Evolutionary conservation across 345 rosid genomes (phyloP).

Genomic region (Dipteronia sinensis): DNA sequence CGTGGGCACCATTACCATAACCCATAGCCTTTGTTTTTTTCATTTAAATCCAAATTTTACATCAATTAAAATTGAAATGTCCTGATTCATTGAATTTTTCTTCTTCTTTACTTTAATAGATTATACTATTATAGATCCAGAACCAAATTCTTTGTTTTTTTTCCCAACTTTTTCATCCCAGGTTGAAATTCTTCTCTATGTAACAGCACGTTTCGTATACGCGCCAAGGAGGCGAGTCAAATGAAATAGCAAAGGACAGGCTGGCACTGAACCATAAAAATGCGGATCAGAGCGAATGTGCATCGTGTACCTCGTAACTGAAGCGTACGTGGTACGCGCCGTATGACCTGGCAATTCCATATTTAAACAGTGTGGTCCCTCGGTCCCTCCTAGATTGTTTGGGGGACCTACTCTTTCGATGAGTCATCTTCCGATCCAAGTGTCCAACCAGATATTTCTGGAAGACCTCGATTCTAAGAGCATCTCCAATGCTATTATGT

Average conservation of each 20-base stretch:
- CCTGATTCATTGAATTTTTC: too few relatives aligned
- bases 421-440: neutral
- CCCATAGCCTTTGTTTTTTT: too few relatives aligned
- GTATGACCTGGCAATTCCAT: neutral
- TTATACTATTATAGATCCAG: too few relatives aligned
- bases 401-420: neutral
- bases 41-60: too few relatives aligned
- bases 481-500: too few relatives aligned
- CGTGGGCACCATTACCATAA: too few relatives aligned
- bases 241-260: neutral
- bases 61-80: too few relatives aligned
- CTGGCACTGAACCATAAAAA: slow-evolving; percentile 6
- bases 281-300: neutral
- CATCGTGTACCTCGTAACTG: neutral
- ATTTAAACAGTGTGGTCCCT: neutral
- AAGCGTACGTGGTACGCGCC: neutral
- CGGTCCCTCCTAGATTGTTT: neutral
- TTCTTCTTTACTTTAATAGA: too few relatives aligned
- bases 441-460: neutral
- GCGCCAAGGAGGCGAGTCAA: neutral
- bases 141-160: neutral
- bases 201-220: neutral
- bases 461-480: neutral
- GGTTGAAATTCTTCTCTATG: neutral
- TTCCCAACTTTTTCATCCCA: neutral